phyloP scores from a whole-genome alignment of 2,329 filamentous ascomycete genomes.

The Aphanocladium album region DNA sequence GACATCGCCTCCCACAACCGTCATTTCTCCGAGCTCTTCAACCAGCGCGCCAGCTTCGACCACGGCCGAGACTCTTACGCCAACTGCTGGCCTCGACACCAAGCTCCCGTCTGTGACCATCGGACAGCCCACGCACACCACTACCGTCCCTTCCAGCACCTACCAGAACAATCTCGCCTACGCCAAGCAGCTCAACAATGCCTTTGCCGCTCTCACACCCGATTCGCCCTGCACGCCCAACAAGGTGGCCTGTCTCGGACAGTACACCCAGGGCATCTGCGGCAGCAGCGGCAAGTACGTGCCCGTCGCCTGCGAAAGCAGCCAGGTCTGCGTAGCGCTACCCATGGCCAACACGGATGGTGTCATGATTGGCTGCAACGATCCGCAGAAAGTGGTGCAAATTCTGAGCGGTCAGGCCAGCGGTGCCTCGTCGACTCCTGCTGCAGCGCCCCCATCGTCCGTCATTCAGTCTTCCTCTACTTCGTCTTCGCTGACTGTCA shows the following conservation, averaged over 20 bases:
- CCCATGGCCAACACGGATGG: slow-evolving; percentile 46
- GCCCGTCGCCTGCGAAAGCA: slow-evolving; percentile 32
- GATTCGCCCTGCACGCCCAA: slow-evolving; percentile 40
- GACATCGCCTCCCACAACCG: background rate
- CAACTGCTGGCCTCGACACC: slow-evolving; percentile 33
- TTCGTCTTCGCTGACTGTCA: background rate
- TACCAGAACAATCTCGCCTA: slow-evolving; percentile 42
- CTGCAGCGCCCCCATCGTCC: background rate
- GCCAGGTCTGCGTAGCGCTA: slow-evolving; percentile 46
- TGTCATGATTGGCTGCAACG: slow-evolving; percentile 44
- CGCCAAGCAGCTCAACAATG: slow-evolving; percentile 41
- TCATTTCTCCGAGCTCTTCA: too few species aligned
- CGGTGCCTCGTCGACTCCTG: background rate
- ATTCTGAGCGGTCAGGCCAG: slow-evolving; percentile 38
- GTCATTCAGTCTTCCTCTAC: background rate
- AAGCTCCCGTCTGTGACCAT: slow-evolving; percentile 38
- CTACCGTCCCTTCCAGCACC: slow-evolving; percentile 35
- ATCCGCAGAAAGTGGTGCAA: slow-evolving; percentile 33
- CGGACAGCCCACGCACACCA: slow-evolving; percentile 30
- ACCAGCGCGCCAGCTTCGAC: slow-evolving; percentile 5
- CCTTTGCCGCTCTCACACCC: slow-evolving; percentile 40
- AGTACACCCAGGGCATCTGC: slow-evolving; percentile 28
- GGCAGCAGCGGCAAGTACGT: slow-evolving; percentile 34
- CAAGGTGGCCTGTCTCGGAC: slow-evolving; percentile 25
- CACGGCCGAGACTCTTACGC: slow-evolving; percentile 18